These are phyloP conservation scores for Elsinoe arachidis DNA, from an alignment of 2,329 filamentous ascomycete species.

Conservation along the genomic window DNA sequence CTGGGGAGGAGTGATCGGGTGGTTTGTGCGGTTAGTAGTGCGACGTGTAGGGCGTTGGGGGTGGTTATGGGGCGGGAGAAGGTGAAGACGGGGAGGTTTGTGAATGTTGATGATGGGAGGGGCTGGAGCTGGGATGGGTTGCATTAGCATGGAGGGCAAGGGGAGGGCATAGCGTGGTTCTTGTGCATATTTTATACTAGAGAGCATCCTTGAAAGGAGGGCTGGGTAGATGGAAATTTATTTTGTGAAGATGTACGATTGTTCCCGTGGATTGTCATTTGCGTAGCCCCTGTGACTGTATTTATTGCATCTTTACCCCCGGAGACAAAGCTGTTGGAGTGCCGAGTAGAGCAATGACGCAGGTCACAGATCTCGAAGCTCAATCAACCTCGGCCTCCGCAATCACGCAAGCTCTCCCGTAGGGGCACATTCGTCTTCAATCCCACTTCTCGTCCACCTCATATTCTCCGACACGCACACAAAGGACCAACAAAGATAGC, in stretches of 20 bases:
- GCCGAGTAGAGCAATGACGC: background rate
- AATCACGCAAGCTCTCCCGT: background rate
- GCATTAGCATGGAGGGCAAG: slow-evolving; percentile 3
- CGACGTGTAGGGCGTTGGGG: slow-evolving; percentile 60
- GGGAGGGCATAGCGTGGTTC: background rate
- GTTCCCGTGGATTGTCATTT: too few relatives aligned
- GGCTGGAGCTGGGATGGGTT: slow-evolving; percentile 29
- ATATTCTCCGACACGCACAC: background rate
- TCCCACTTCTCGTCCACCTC: background rate
- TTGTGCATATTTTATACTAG: background rate
- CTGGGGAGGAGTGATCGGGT: slow-evolving; percentile 59
- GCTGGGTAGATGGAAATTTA: too few relatives aligned
- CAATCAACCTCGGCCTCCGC: background rate
- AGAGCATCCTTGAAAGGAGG: too few relatives aligned
- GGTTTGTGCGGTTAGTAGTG: slow-evolving; percentile 66
- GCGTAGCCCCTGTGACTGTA: too few relatives aligned
- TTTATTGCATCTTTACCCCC: too few relatives aligned
- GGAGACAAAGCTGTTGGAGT: background rate
- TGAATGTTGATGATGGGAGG: slow-evolving; percentile 64
- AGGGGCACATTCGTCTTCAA: background rate
- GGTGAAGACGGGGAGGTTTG: slow-evolving; percentile 55
- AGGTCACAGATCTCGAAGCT: background rate
- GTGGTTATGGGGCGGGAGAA: slow-evolving; percentile 84
- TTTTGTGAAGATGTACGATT: too few relatives aligned
- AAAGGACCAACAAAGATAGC: too few relatives aligned